Evolutionary conservation across 257 asterid species (phyloP), one percentile per base, ranked within the genome.

Genomic region (Marsdenia floribunda): DNA sequence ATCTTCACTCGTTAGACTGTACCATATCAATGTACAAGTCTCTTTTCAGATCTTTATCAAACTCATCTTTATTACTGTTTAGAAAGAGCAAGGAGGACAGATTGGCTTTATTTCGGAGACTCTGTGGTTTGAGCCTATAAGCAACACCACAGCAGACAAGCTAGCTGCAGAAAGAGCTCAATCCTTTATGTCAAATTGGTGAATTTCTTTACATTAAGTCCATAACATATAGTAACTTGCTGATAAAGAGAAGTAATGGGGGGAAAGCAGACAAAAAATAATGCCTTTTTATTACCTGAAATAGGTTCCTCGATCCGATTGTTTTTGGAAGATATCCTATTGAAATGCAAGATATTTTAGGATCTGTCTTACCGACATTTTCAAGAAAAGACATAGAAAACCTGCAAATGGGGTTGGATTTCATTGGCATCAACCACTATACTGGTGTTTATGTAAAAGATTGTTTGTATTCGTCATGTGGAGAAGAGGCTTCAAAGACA

Each of bases 111-210:
- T 76, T 3, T 74, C 82, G 82, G 81, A 83, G 75, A 77, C 85
- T 44, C 14, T 73, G 47, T 86, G 89, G 93, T 86, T 63, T 73
- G 89, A 86, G 72, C 89, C 91, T 8, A 73, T 40, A 52, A 85
- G 83, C 86, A 82, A 82, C 72, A 83, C 90, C 54, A 72, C 76
- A 21, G 88, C 80, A 78, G 91, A 86, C 76, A 83, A 75, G 73
- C 74, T 80, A 50, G 91, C 91, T 26, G 78, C 89, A 54, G 82
- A 88, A 82, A 82, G 91, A 82, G 93, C 89, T 70, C 88, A 82
- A 68, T 83, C 86, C 15, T 88, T 86, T 77, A 80, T 61, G 21
- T 55, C 81, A 77, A 86, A 86, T 52, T 88, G 93, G 89, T 85
- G 75, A 66, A 10, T 47, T 55, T 13, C 58, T 44, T 21, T 29